A percentile compares a stretch with the other conserved stretches of the same genome.
Conservation (phyloP, 139 green algal genomes). For the Yamagishiella unicocca region DNA sequence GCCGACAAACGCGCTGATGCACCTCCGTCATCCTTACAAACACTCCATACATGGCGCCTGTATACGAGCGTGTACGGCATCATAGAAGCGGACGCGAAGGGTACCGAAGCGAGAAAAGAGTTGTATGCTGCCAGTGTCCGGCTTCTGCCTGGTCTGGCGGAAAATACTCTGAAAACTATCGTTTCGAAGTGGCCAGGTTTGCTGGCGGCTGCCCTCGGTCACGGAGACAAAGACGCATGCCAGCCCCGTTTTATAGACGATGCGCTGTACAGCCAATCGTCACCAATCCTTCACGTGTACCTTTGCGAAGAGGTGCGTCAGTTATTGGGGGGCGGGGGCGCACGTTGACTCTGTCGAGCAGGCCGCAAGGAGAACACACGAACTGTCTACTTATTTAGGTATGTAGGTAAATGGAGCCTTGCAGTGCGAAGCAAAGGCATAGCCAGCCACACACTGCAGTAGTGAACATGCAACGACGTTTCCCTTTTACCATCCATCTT, state of each 20-base stretch:
- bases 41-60: neutral
- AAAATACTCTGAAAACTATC: neutral
- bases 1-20: neutral
- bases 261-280: neutral
- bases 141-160: neutral
- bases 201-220: neutral
- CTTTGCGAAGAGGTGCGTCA: neutral
- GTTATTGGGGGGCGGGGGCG: too few species aligned
- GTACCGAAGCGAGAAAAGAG: neutral
- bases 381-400: too few species aligned
- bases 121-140: constrained; percentile 2
- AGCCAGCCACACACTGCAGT: too few species aligned
- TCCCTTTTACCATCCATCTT: too few species aligned
- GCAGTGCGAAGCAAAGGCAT: too few species aligned
- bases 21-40: neutral
- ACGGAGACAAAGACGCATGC: neutral
- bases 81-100: neutral
- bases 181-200: neutral
- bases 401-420: too few species aligned
- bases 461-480: too few species aligned
- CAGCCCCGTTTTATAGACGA: neutral
- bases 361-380: too few species aligned
- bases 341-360: too few species aligned
- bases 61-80: neutral
- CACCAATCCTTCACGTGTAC: neutral